Evolutionary conservation across 352 stramenopile species (phyloP).

Genomic region (Thalassiosira exigua): DNA sequence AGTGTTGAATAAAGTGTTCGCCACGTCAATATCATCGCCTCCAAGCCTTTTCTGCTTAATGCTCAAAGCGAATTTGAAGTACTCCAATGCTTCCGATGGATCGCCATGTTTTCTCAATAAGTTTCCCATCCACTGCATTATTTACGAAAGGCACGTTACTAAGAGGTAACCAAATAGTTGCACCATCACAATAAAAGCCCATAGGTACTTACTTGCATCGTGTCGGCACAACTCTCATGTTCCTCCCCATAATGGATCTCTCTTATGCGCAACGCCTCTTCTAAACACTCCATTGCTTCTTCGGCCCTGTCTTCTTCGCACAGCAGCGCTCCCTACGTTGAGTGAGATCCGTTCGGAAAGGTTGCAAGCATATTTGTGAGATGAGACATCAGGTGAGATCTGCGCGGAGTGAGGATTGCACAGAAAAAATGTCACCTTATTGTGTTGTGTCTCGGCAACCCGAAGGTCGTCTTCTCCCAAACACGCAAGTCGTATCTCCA

Average conservation of each 20-base stretch:
- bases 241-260: constrained; percentile 62
- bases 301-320: constrained; percentile 63
- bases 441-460: constrained; percentile 66
- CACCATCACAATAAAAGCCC: not conserved
- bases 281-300: constrained; percentile 63
- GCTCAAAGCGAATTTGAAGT: constrained; percentile 72
- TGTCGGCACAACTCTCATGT: constrained; percentile 69
- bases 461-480: constrained; percentile 60
- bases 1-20: constrained; percentile 69
- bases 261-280: constrained; percentile 71
- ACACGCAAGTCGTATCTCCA: constrained; percentile 52
- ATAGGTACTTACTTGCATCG: constrained; percentile 36
- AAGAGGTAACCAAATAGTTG: not conserved
- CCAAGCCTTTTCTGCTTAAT: constrained; percentile 65
- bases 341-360: no score
- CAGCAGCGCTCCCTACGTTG: constrained; percentile 60
- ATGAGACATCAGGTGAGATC: no score
- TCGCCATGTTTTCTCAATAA: constrained; percentile 64
- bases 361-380: no score
- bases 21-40: constrained; percentile 62
- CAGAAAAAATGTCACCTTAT: no score
- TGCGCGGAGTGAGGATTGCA: no score
- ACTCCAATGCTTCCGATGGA: constrained; percentile 63
- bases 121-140: constrained; percentile 66
- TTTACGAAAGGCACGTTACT: no score